phyloP scores from a whole-genome alignment of 352 stramenopile species.

The Phytophthora aleatoria region DNA sequence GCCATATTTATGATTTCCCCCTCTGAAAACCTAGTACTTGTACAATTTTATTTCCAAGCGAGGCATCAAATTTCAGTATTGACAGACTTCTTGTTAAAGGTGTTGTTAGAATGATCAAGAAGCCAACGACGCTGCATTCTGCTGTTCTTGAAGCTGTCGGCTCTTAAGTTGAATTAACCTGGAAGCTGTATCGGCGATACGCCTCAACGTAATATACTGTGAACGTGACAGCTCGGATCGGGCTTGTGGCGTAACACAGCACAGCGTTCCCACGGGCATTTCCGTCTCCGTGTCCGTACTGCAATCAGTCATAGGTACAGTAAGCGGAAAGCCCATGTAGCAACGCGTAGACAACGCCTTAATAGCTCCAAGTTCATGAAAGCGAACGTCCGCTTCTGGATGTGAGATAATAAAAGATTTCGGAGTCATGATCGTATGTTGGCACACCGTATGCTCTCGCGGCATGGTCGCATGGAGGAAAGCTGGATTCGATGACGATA shows the following conservation, averaged over 20 bases:
- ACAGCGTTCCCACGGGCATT: conserved; percentile 34
- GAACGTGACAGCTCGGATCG: conserved; percentile 26
- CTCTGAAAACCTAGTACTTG: too few species aligned
- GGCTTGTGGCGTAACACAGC: conserved; percentile 25
- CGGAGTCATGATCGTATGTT: conserved; percentile 30
- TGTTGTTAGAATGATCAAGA: too few species aligned
- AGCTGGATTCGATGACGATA: conserved; percentile 23
- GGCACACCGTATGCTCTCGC: conserved; percentile 27
- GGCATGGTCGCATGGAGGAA: conserved; percentile 24
- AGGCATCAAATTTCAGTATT: too few species aligned
- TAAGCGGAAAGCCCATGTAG: conserved; percentile 30
- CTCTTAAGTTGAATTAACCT: conserved; percentile 23
- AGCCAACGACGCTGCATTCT: not conserved
- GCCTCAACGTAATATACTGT: conserved; percentile 30
- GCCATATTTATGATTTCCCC: too few species aligned
- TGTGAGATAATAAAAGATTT: conserved; percentile 34
- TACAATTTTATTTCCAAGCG: too few species aligned
- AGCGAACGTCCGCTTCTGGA: conserved; percentile 37
- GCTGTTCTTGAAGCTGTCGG: conserved; percentile 7
- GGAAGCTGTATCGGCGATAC: conserved; percentile 26
- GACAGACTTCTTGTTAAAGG: too few species aligned
- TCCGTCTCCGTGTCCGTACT: not conserved
- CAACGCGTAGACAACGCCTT: conserved; percentile 6
- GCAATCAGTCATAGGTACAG: not conserved
- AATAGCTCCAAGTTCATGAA: conserved; percentile 22